These are phyloP conservation scores for Trametes coccinea DNA, from an alignment of 768 basidiomycete genomes.

Conservation along the genomic window DNA sequence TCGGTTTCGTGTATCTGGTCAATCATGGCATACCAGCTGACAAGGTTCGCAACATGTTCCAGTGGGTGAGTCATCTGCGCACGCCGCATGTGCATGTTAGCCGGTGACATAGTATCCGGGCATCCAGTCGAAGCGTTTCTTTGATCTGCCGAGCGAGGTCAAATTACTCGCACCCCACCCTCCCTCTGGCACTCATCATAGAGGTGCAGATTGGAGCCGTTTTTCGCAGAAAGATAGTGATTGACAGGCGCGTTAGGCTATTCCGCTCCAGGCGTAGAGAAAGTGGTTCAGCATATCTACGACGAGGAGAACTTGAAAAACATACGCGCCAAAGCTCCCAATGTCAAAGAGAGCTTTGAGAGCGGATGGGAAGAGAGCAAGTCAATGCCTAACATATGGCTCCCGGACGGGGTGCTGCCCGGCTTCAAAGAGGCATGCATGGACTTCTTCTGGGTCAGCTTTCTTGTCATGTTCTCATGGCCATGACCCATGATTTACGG, in stretches of 20 bases:
- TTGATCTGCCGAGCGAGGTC: constrained; percentile 30
- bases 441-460: constrained; percentile 46
- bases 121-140: constrained; percentile 35
- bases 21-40: constrained; percentile 39
- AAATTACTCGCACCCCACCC: constrained; percentile 41
- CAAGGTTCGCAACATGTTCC: constrained; percentile 34
- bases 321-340: constrained; percentile 36
- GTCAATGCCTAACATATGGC: constrained; percentile 58
- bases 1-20: constrained; percentile 26
- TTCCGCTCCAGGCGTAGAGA: constrained; percentile 35
- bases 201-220: constrained; percentile 23
- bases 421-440: constrained; percentile 54
- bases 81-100: background rate
- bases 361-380: constrained; percentile 49
- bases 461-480: background rate
- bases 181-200: constrained; percentile 35
- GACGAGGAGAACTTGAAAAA: constrained; percentile 33
- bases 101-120: background rate
- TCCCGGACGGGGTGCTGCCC: constrained; percentile 50
- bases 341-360: constrained; percentile 57
- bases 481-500: background rate
- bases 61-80: constrained; percentile 27
- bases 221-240: background rate
- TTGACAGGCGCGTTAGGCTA: constrained; percentile 26
- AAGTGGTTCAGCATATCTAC: constrained; percentile 35